Conservation (phyloP, 192 early-diverging fungal genomes). For the Rhizoclosmatium sp. region DNA sequence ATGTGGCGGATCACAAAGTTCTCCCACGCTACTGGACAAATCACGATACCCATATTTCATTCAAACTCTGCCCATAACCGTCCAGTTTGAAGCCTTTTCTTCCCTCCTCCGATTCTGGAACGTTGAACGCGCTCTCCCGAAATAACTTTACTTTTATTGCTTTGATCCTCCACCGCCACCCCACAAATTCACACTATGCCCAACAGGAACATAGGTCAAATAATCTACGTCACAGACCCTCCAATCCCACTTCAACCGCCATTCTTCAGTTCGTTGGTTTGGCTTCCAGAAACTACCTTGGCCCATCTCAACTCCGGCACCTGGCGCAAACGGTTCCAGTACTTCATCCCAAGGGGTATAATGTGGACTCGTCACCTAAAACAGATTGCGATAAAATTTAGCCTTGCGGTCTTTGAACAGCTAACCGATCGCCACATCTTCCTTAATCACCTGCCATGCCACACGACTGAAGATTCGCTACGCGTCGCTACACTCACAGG, state of each 20-base stretch:
- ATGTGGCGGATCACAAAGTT: no score
- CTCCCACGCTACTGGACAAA: no score
- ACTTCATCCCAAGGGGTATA: slow-evolving; percentile 63
- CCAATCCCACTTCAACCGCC: slow-evolving; percentile 34
- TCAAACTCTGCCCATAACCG: no score
- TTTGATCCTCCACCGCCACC: not conserved
- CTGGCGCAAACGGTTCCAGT: slow-evolving; percentile 35
- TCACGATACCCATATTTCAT: no score
- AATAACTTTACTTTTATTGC: not conserved
- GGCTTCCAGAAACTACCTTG: slow-evolving; percentile 1
- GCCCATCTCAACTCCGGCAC: slow-evolving; percentile 5
- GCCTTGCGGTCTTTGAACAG: no score
- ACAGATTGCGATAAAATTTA: no score
- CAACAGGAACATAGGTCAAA: slow-evolving; percentile 9
- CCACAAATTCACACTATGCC: slow-evolving; percentile 20
- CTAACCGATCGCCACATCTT: no score
- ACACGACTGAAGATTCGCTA: no score
- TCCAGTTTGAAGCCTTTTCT: no score
- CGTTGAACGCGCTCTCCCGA: not conserved
- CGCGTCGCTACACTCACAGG: no score
- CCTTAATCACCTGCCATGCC: no score
- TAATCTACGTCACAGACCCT: slow-evolving; percentile 33
- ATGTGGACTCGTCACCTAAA: slow-evolving; percentile 49
- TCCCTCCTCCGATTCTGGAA: no score
- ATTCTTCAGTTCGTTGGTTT: slow-evolving; percentile 10